Base-by-base conservation (phyloP, 1,284 basidiomycete genomes). In the Sporisorium sorghi region DNA sequence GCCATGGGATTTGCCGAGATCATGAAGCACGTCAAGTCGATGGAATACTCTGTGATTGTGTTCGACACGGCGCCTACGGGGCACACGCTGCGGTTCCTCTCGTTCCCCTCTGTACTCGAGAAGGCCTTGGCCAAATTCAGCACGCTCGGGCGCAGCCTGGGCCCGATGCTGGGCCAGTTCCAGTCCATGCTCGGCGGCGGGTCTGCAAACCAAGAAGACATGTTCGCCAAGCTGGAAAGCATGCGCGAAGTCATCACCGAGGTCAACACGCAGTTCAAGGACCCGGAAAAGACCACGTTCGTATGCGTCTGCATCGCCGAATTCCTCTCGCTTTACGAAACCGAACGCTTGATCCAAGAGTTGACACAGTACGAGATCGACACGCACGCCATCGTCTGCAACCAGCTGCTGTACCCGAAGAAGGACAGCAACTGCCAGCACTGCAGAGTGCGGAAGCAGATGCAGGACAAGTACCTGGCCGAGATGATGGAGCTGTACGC, bases 11-110 rank as follows among this genome's bases (percentile, higher is more conserved):
- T 99, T 80, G 97, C 96, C 0, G 96, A 99, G 86, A 97, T 99
- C 86, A 99, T 99, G 97, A 99, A 99, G 89, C 95, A 98, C 85
- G 97, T 99, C 86, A 98, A 99, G 86, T 97, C 93, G n/a, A 98
- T 99, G 96, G 91, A 98, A 86, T 99, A 97, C 87, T 95, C 93
- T 23, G 93, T 97, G 61, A 98, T 99, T 83, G 95, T 99, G 28
- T 99, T 99, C 83, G 96, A 99, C 85, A 99, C 96, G 0, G 96
- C 96, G 39, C 96, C 96, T 2, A 99, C 96, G 8, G 97, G 96
- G 3, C 96, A 99, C 86, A 99, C 96, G 0, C 88, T 99, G 6
- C 93, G 96, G 39, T 99, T 99, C 88, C 88, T 99, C 46, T 97
- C 94, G 15, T 99, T 99, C 89, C 96, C 96, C 0, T 92, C 91